Conservation (phyloP, 2,329 filamentous ascomycete species). For the Delphinella strobiligena region DNA sequence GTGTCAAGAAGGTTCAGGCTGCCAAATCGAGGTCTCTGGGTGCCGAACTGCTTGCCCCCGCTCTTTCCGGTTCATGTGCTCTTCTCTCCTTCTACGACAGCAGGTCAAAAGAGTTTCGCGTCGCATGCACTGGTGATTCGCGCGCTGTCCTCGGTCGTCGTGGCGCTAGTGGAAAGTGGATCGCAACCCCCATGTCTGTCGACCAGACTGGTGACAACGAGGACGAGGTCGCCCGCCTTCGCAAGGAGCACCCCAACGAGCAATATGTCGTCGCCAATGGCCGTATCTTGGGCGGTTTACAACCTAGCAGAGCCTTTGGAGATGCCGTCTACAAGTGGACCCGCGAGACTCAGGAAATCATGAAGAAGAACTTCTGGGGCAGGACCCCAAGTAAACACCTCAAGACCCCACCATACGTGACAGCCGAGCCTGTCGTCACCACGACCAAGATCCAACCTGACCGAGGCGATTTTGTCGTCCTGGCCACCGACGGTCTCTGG, state of each 20-base stretch:
- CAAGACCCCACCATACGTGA: constrained; percentile 92
- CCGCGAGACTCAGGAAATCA: constrained; percentile 66
- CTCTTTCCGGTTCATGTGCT: constrained; percentile 92
- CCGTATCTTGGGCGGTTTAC: constrained; percentile 79
- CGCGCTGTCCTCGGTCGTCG: constrained; percentile 81
- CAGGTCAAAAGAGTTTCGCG: constrained; percentile 71
- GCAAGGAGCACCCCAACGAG: constrained; percentile 79
- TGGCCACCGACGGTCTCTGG: constrained; percentile 95
- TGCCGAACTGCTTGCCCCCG: constrained; percentile 82
- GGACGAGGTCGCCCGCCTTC: constrained; percentile 71
- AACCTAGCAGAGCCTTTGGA: constrained; percentile 88
- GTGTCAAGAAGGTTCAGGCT: constrained; percentile 81
- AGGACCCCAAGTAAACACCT: constrained; percentile 64
- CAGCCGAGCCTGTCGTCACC: constrained; percentile 86
- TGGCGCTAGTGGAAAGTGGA: constrained; percentile 74
- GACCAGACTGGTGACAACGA: constrained; percentile 89
- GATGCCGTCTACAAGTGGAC: constrained; percentile 97
- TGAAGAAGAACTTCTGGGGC: constrained; percentile 80
- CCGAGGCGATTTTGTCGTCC: constrained; percentile 86
- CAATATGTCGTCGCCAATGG: constrained; percentile 79
- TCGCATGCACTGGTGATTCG: constrained; percentile 94
- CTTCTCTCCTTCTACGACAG: constrained; percentile 94
- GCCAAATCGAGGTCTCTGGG: constrained; percentile 81
- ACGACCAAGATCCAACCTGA: constrained; percentile 84
- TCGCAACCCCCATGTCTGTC: constrained; percentile 74